Conservation (phyloP, 768 basidiomycete species). For the Psilocybe tampanensis region DNA sequence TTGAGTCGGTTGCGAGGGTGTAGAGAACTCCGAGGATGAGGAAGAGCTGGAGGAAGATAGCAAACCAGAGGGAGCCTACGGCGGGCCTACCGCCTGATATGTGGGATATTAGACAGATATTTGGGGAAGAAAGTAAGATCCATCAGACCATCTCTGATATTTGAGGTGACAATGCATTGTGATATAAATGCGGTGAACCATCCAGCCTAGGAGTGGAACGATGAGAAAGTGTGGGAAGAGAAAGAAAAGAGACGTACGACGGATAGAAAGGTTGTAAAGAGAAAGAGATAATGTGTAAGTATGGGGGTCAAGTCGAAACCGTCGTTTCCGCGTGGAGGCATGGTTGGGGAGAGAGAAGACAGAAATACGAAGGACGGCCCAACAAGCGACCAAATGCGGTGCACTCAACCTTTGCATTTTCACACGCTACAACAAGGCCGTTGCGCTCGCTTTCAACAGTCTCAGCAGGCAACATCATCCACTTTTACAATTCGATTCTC, state of each 20-base stretch:
- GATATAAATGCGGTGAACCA: slow-evolving; percentile 83
- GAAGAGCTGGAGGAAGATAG: slow-evolving; percentile 75
- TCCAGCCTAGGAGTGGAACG: slow-evolving; percentile 47
- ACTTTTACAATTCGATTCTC: neutral
- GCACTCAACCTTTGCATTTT: slow-evolving; percentile 22
- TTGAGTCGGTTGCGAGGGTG: slow-evolving; percentile 83
- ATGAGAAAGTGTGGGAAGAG: slow-evolving; percentile 1
- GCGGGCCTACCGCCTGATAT: slow-evolving; percentile 40
- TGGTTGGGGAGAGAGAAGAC: slow-evolving; percentile 19
- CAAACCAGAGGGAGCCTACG: slow-evolving; percentile 80
- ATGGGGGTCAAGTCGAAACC: slow-evolving; percentile 89
- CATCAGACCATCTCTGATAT: slow-evolving; percentile 36
- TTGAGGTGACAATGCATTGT: slow-evolving; percentile 65
- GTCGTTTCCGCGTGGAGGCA: slow-evolving; percentile 61
- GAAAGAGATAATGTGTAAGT: slow-evolving; percentile 88
- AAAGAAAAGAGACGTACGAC: slow-evolving; percentile 52
- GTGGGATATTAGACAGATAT: slow-evolving; percentile 2
- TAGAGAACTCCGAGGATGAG: slow-evolving; percentile 73
- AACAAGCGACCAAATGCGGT: slow-evolving; percentile 14
- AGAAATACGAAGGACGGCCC: neutral
- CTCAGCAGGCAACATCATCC: neutral
- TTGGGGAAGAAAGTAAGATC: neutral
- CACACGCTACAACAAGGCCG: slow-evolving; percentile 21
- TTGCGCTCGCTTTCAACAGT: neutral
- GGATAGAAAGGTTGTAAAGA: slow-evolving; percentile 83